These are phyloP conservation scores for Cenchrus fungigraminus DNA, from an alignment of 176 grass and related monocot species.

Conservation along the genomic window DNA sequence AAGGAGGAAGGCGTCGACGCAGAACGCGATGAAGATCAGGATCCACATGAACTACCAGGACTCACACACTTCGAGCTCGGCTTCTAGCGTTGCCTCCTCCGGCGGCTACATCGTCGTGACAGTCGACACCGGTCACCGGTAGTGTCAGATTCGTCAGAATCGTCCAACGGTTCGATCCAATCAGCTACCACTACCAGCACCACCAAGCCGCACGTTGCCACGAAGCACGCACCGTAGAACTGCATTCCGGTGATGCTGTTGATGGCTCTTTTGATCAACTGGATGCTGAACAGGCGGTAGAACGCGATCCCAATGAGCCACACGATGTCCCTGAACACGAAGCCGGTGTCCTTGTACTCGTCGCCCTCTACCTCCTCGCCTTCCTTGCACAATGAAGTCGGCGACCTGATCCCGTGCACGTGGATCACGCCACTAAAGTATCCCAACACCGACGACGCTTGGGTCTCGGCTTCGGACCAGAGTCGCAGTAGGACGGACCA, in stretches of 20 bases:
- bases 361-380: no score
- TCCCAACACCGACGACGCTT: neutral
- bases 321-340: neutral
- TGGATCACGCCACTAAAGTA: neutral
- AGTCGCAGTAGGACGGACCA: neutral
- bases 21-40: neutral
- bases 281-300: slow-evolving; percentile 1
- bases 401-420: neutral
- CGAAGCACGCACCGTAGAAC: neutral
- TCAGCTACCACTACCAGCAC: neutral
- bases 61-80: neutral
- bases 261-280: neutral
- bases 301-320: neutral
- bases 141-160: neutral
- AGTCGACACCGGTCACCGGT: neutral
- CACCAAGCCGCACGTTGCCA: neutral
- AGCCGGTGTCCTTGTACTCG: no score
- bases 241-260: neutral
- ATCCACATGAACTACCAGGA: neutral
- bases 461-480: neutral
- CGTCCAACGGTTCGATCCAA: neutral
- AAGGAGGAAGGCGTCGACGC: slow-evolving; percentile 7
- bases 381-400: neutral
- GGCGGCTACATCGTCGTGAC: no score
- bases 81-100: neutral